Evolutionary conservation across 805 yeast genomes (phyloP).

Genomic region (Pichia cabralensis): DNA sequence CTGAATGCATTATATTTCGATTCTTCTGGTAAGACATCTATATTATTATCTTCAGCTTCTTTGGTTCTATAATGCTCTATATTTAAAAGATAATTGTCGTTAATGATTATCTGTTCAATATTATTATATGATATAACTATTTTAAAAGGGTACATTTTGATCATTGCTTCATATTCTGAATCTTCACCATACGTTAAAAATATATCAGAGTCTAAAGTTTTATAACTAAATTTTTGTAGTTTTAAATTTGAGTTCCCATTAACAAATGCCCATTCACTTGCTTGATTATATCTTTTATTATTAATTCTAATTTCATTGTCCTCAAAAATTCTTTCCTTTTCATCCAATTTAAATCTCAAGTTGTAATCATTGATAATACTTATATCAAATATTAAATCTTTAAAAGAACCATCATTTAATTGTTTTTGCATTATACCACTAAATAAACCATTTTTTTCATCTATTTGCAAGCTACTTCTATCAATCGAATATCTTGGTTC

Average conservation of each 20-base stretch:
- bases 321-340: constrained; percentile 32
- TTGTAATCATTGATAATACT: constrained; percentile 46
- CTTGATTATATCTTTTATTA: constrained; percentile 47
- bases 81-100: constrained; percentile 63
- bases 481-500: constrained; percentile 35
- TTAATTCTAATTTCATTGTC: constrained; percentile 15
- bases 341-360: constrained; percentile 60
- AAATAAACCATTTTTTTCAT: constrained; percentile 25
- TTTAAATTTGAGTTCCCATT: constrained; percentile 13
- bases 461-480: constrained; percentile 22
- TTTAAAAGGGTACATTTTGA: constrained; percentile 40
- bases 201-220: constrained; percentile 14
- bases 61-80: constrained; percentile 67
- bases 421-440: constrained; percentile 39
- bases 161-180: constrained; percentile 30
- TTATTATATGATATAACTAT: constrained; percentile 38
- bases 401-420: constrained; percentile 28
- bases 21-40: constrained; percentile 47
- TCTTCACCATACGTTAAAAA: constrained; percentile 27
- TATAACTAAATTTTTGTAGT: constrained; percentile 16
- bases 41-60: constrained; percentile 27
- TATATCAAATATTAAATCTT: constrained; percentile 47
- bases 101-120: constrained; percentile 43
- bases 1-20: constrained; percentile 53
- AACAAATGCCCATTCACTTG: constrained; percentile 54